These are phyloP conservation scores for Wolfiporia cocos DNA, from an alignment of 1,284 basidiomycete genomes.

Conservation along the genomic window DNA sequence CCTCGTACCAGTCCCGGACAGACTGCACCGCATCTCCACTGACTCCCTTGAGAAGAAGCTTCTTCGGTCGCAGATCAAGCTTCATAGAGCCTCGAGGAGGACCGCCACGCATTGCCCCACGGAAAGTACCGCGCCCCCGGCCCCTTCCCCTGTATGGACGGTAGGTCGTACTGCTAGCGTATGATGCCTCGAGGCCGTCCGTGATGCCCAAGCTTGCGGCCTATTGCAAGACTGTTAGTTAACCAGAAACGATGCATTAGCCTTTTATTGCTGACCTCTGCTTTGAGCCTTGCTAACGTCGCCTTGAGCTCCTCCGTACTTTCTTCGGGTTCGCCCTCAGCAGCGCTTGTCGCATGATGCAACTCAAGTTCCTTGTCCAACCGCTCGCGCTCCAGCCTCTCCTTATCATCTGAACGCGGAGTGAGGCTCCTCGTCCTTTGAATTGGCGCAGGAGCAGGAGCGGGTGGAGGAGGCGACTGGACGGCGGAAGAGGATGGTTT, in stretches of 20 bases:
- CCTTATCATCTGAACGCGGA: constrained; percentile 33
- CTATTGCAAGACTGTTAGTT: constrained; percentile 28
- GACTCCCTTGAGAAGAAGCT: constrained; percentile 69
- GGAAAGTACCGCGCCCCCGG: constrained; percentile 56
- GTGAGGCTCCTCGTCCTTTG: constrained; percentile 22
- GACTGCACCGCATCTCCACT: constrained; percentile 48
- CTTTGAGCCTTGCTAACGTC: constrained; percentile 77
- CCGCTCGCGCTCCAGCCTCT: constrained; percentile 53
- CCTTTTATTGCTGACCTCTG: constrained; percentile 50
- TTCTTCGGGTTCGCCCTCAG: constrained; percentile 35
- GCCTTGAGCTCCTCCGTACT: constrained; percentile 72
- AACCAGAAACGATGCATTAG: not conserved
- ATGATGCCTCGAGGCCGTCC: constrained; percentile 26
- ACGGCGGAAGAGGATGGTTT: constrained; percentile 33
- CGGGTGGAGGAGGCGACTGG: constrained; percentile 25
- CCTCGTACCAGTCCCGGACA: constrained; percentile 81
- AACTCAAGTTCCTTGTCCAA: constrained; percentile 75
- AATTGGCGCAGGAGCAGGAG: constrained; percentile 15
- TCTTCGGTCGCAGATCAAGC: constrained; percentile 87
- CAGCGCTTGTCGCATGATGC: constrained; percentile 37
- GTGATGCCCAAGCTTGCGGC: constrained; percentile 77
- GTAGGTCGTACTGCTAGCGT: constrained; percentile 36
- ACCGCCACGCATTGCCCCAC: constrained; percentile 61
- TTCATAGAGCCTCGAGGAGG: constrained; percentile 69
- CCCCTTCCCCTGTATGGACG: constrained; percentile 73